These are phyloP conservation scores for Ophiognomonia clavigignenti-juglandacearum DNA, from an alignment of 2,329 filamentous ascomycete species.

Conservation along the genomic window DNA sequence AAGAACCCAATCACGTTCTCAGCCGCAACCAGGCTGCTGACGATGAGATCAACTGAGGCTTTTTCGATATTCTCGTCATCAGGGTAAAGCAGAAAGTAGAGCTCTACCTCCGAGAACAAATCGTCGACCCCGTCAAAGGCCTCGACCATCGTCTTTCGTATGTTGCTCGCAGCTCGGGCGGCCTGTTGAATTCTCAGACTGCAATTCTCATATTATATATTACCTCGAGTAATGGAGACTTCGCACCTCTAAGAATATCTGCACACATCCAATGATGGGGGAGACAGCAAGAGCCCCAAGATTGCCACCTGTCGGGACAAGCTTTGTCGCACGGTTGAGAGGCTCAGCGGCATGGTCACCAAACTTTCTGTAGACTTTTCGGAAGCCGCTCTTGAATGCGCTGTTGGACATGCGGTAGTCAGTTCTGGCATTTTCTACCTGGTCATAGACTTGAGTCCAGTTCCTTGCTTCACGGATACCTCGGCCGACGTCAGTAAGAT, in stretches of 20 bases:
- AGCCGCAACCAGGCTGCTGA: not conserved
- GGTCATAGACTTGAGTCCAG: not conserved
- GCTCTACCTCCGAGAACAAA: not conserved
- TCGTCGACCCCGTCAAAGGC: not conserved
- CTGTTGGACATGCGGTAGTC: not conserved
- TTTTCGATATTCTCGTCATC: slow-evolving; percentile 1
- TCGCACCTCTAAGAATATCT: not conserved
- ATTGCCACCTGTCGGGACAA: not conserved
- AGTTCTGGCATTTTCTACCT: not conserved
- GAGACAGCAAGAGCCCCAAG: not conserved
- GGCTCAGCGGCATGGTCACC: slow-evolving; percentile 1
- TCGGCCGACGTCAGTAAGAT: not conserved
- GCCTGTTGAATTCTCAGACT: slow-evolving; percentile 1
- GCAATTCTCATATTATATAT: too few species aligned
- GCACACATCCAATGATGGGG: not conserved
- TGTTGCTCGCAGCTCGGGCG: not conserved
- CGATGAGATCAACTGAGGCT: not conserved
- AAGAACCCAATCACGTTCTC: slow-evolving; percentile 6
- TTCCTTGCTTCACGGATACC: not conserved
- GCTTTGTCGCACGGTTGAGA: not conserved
- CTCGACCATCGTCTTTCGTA: not conserved
- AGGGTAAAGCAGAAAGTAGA: not conserved
- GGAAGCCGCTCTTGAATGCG: not conserved
- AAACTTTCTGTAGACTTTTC: slow-evolving; percentile 1
- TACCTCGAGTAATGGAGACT: too few species aligned